Evolutionary conservation across 345 rosid species (phyloP).

Genomic region (Microthlaspi erraticum): DNA sequence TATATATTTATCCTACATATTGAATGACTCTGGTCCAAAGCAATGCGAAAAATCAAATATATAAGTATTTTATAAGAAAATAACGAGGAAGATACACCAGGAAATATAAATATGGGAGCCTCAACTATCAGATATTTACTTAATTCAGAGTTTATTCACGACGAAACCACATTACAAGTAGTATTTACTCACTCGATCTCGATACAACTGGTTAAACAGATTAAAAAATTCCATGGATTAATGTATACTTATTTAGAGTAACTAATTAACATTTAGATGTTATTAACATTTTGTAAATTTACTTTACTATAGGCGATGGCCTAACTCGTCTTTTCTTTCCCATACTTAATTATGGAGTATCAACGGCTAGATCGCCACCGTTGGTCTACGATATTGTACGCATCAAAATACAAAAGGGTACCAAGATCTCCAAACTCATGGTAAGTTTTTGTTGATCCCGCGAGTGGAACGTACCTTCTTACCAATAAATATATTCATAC

Average conservation of each 20-base stretch:
- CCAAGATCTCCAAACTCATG: constrained; percentile 28
- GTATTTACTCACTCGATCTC: no score
- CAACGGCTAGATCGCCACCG: background rate
- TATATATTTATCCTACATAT: constrained; percentile 17
- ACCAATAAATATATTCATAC: constrained; percentile 23
- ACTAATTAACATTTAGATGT: background rate
- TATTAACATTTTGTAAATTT: background rate
- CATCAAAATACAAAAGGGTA: constrained; percentile 20
- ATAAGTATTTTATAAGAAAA: background rate
- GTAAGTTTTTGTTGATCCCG: background rate
- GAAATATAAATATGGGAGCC: constrained; percentile 32
- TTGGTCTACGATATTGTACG: background rate
- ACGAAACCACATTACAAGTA: constrained; percentile 11
- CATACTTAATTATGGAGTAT: background rate
- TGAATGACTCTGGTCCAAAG: constrained; percentile 29
- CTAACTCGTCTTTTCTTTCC: no score
- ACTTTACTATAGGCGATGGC: background rate
- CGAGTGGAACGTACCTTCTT: constrained; percentile 11
- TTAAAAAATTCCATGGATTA: background rate
- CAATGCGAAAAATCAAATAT: constrained; percentile 14
- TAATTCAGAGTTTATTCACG: background rate
- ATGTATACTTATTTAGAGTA: background rate
- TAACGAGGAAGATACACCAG: background rate
- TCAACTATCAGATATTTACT: background rate
- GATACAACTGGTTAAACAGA: no score